phyloP scores from a whole-genome alignment of 192 early-diverging fungal genomes.

The Coemansia sp. region DNA sequence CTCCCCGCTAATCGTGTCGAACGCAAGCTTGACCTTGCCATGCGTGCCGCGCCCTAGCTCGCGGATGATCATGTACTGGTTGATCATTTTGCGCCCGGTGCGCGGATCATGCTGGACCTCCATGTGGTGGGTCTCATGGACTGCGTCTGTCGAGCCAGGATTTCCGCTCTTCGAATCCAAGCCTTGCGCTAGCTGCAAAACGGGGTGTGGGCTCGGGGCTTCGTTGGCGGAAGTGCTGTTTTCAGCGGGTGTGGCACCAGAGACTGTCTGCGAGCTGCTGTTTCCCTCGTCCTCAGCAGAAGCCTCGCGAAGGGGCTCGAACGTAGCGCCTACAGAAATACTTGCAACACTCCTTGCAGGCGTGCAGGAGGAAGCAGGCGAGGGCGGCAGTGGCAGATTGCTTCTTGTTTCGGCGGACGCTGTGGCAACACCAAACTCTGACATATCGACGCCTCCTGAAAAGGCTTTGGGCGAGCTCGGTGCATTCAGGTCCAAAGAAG shows the following conservation, averaged over 20 bases:
- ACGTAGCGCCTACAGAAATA: conserved; percentile 23
- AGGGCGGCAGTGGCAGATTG: conserved; percentile 21
- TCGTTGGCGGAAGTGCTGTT: too few relatives aligned
- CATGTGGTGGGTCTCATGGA: conserved; percentile 84
- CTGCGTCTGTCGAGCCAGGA: conserved; percentile 29
- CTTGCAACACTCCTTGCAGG: conserved; percentile 30
- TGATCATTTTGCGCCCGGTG: conserved; percentile 94
- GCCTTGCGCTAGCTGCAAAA: not conserved
- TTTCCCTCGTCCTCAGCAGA: conserved; percentile 9
- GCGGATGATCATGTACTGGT: conserved; percentile 87
- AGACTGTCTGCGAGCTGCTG: not conserved
- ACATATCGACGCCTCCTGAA: conserved; percentile 41
- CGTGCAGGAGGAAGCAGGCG: conserved; percentile 34
- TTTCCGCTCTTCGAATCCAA: not conserved
- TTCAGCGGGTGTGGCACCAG: not conserved
- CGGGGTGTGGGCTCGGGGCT: not conserved
- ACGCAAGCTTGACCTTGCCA: conserved; percentile 92
- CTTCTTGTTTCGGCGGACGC: conserved; percentile 4
- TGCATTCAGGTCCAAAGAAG: conserved; percentile 29
- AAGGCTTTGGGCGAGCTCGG: conserved; percentile 40
- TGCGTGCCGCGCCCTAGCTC: conserved; percentile 93
- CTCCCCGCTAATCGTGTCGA: conserved; percentile 78
- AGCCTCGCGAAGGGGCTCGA: conserved; percentile 32
- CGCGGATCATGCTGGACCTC: conserved; percentile 78
- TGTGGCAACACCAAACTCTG: conserved; percentile 48